Percentiles rank a stretch among this genome's conserved stretches.
Evolutionary conservation across 2,329 filamentous ascomycete genomes (phyloP).

Genomic region (Pseudophaeomoniella oleicola): DNA sequence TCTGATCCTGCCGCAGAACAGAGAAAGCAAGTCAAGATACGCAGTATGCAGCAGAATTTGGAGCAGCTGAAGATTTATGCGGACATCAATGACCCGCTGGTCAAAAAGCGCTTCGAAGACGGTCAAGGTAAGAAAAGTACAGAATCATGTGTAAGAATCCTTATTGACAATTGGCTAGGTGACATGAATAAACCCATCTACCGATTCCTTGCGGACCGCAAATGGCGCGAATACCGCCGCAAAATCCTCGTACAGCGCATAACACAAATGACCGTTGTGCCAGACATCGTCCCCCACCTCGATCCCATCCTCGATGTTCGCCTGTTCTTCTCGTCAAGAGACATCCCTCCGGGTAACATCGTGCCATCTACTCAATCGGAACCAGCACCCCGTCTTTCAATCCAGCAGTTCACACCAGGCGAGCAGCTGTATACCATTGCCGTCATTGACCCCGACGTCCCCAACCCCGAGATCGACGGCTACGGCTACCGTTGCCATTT

Average conservation of each 20-base stretch:
- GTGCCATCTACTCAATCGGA: slow-evolving; percentile 64
- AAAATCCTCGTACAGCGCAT: slow-evolving; percentile 74
- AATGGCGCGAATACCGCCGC: slow-evolving; percentile 76
- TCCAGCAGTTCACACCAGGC: slow-evolving; percentile 74
- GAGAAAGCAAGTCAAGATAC: slow-evolving; percentile 52
- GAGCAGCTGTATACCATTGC: slow-evolving; percentile 71
- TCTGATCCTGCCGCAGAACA: slow-evolving; percentile 46
- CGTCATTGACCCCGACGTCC: slow-evolving; percentile 83
- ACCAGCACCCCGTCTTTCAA: slow-evolving; percentile 55
- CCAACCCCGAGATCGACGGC: slow-evolving; percentile 56
- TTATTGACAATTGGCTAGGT: slow-evolving; percentile 36
- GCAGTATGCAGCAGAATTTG: slow-evolving; percentile 55
- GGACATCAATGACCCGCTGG: slow-evolving; percentile 86
- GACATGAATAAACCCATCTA: slow-evolving; percentile 97
- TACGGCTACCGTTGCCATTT: slow-evolving; percentile 80
- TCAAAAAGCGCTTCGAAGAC: slow-evolving; percentile 91
- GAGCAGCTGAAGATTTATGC: slow-evolving; percentile 75
- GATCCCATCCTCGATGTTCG: slow-evolving; percentile 67
- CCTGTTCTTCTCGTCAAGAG: slow-evolving; percentile 59
- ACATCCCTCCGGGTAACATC: slow-evolving; percentile 61
- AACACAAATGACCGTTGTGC: slow-evolving; percentile 70
- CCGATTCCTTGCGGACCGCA: slow-evolving; percentile 69
- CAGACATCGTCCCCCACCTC: slow-evolving; percentile 71
- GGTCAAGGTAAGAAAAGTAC: slow-evolving; percentile 66
- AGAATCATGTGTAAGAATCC: slow-evolving; percentile 1